phyloP scores from a whole-genome alignment of 2,329 filamentous ascomycete species.

The Pseudocercospora pini-densiflorae region DNA sequence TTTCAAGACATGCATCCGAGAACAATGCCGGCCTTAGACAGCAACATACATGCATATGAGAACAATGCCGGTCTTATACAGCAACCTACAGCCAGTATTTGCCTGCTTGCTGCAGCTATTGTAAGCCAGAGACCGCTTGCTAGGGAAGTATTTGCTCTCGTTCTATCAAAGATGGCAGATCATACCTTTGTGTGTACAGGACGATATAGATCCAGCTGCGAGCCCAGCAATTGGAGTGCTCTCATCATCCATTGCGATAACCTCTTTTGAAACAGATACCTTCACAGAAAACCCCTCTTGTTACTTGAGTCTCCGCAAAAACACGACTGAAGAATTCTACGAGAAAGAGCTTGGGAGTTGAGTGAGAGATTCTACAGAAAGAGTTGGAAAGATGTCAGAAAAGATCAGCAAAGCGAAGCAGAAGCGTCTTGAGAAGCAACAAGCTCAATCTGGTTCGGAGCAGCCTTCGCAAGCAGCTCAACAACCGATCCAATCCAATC shows the following conservation, averaged over 20 bases:
- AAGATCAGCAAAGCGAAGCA: too few relatives aligned
- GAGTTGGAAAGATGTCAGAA: too few relatives aligned
- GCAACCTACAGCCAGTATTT: not conserved
- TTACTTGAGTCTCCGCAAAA: not conserved
- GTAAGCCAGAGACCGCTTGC: not conserved
- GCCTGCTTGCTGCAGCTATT: not conserved
- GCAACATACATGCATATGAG: not conserved
- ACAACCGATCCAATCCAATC: too few relatives aligned
- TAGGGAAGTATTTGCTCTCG: not conserved
- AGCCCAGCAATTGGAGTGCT: not conserved
- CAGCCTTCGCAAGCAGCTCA: too few relatives aligned
- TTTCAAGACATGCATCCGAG: not conserved
- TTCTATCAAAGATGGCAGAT: not conserved
- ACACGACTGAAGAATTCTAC: constrained; percentile 1
- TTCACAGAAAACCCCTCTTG: not conserved
- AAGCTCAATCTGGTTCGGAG: too few relatives aligned
- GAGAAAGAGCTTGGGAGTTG: constrained; percentile 1
- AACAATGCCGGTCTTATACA: not conserved
- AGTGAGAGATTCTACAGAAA: not conserved
- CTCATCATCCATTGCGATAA: not conserved
- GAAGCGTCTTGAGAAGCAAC: too few relatives aligned
- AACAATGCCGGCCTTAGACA: not conserved
- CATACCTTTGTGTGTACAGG: not conserved
- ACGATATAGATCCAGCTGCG: not conserved
- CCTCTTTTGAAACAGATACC: not conserved